Evolutionary conservation across 164 flowering plant species (phyloP), one percentile per base, ranked within the genome.

Genomic region (Macadamia tetraphylla): DNA sequence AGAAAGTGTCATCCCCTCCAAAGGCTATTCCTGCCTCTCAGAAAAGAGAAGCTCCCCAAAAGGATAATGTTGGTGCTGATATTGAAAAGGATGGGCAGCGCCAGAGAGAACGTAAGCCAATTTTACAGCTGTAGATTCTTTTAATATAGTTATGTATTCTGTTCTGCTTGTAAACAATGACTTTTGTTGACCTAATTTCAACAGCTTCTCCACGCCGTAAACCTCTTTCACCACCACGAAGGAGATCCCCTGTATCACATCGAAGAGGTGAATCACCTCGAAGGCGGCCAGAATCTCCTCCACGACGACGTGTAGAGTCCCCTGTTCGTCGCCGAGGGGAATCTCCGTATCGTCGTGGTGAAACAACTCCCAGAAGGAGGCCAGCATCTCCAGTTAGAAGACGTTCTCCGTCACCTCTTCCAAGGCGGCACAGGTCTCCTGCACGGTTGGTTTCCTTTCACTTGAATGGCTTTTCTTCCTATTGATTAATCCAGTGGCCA

Each of bases 261-360:
- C 85, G 91, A 68, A 88, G 94, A 78, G 91, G 83, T 69, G 90
- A 79, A 58, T 89, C 97, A 70, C 97, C 98, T 48, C 80, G 90
- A 69, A 71, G 92, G 30, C 83, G 67, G 42, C 79, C 71, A 57
- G 88, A 80, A 70, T 86, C 96, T 70, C 86, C 95, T 68, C 86
- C 79, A 48, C 90, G 92, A 9, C 81, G 92, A 56, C 88, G 88
- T 58, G 80, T 59, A 8, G 94, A 79, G 3, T 91, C 96, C 65
- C 96, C 97, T 66, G 64, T 76, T 71, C 90, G 91, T 51, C 94
- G 89, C 30, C 85, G 89, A 48, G 74, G 67, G 15, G 84, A 70
- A 10, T 84, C 92, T 72, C 88, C 93, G 63, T 70, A 68, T 71
- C 86, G 86, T 29, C 84, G 91, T 42, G 92, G 94, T 55, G 91